Conservation (phyloP, 2,329 filamentous ascomycete species). For the Pestalotiopsis sp. region DNA sequence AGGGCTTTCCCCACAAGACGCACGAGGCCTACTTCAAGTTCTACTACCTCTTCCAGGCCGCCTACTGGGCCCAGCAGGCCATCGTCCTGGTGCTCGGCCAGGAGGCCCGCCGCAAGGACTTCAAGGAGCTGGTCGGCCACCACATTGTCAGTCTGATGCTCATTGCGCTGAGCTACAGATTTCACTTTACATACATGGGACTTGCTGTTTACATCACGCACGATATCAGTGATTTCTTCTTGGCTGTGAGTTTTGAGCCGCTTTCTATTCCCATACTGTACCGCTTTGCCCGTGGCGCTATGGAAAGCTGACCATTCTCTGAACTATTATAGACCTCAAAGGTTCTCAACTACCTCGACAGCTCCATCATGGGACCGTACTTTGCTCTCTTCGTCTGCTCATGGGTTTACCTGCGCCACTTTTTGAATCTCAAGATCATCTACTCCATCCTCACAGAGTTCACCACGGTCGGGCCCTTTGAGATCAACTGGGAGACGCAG, state of each 20-base stretch:
- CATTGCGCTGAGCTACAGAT: slow-evolving; percentile 86
- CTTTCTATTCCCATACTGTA: background rate
- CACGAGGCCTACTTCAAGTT: slow-evolving; percentile 86
- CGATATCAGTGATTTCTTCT: slow-evolving; percentile 93
- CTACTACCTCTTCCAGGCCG: slow-evolving; percentile 92
- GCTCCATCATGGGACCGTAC: slow-evolving; percentile 76
- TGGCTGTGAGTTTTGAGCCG: slow-evolving; percentile 64
- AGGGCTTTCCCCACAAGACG: slow-evolving; percentile 78
- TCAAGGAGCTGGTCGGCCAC: slow-evolving; percentile 87
- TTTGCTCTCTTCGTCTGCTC: slow-evolving; percentile 78
- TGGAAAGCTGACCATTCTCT: background rate
- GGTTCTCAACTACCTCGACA: slow-evolving; percentile 86
- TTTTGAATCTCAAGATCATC: slow-evolving; percentile 76
- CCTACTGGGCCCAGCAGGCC: slow-evolving; percentile 94
- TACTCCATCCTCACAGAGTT: slow-evolving; percentile 75
- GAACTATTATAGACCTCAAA: slow-evolving; percentile 70
- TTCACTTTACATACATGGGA: slow-evolving; percentile 96
- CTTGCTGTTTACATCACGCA: slow-evolving; percentile 92
- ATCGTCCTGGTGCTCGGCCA: slow-evolving; percentile 83
- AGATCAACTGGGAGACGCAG: slow-evolving; percentile 72
- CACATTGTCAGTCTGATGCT: slow-evolving; percentile 86
- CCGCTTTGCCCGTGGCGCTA: background rate
- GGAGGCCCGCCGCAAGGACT: slow-evolving; percentile 94
- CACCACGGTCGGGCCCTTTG: slow-evolving; percentile 71
- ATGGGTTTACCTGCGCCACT: slow-evolving; percentile 91